Evolutionary conservation across 805 yeast species (phyloP), one percentile per base, ranked within the genome.

Genomic region (Jamesozyma rosinii): DNA sequence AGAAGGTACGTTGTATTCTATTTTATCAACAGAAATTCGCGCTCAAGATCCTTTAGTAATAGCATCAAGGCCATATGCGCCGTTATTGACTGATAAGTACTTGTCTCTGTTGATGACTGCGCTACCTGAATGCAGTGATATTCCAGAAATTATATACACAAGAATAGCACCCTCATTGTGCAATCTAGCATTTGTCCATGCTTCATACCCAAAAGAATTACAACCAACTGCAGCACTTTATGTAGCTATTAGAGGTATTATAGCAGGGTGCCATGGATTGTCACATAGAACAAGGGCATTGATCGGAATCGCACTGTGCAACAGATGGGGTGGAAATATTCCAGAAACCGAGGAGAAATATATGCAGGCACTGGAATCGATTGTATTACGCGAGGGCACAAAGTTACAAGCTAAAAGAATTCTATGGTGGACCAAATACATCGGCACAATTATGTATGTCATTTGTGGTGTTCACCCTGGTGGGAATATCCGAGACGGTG

Each of bases 391-490:
- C 40, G 70, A 66, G 37, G 71, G 72, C 3, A 60, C 64, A 47
- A 62, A 61, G 38, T 56, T 66, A 17, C 72, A 69, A 26, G 60
- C 69, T 46, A 74, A 72, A 41, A 64, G 71, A 41, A 64, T 75
- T 26, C 68, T 77, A 20, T 81, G 83, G 76, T 82, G 89, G 89
- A 81, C 86, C 2, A 71, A 76, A 54, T 80, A 77, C 53, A 68
- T 79, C 49, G 90, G 90, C 22, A 75, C 79, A 42, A 71, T 82
- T 49, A 80, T 82, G 85, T 81, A 77, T 58, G 82, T 82, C 37
- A 75, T 82, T 37, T 83, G 89, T 59, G 87, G 87, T 58, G 81
- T 83, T 42, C 83, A 79, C 58, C 90, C 90, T 5, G 88, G 88
- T 45, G 90, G 89, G 18, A 79, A 78, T 54, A 79, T 82, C 24